Conservation (phyloP, 2,329 filamentous ascomycete species). For the Botrytis porri region DNA sequence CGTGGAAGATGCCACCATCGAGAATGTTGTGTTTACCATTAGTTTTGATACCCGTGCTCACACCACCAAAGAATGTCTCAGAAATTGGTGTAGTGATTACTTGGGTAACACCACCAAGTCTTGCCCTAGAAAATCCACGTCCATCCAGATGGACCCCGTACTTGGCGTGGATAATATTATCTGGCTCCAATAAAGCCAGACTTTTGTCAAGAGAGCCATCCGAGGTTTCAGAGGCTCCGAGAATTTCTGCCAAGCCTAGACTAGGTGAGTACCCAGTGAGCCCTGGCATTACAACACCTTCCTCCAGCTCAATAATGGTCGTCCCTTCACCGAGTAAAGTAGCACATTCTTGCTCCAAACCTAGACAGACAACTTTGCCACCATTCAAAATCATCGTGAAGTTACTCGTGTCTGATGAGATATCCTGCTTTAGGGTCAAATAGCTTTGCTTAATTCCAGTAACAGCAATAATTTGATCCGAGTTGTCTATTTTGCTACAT, state of each 20-base stretch:
- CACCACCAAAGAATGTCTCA: slow-evolving; percentile 40
- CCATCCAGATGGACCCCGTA: slow-evolving; percentile 44
- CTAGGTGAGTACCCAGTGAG: slow-evolving; percentile 48
- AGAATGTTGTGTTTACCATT: slow-evolving; percentile 39
- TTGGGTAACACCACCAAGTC: slow-evolving; percentile 45
- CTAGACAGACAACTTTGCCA: slow-evolving; percentile 44
- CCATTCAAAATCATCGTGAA: slow-evolving; percentile 43
- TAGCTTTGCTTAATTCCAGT: slow-evolving; percentile 42
- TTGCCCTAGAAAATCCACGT: slow-evolving; percentile 42
- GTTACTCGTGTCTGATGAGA: slow-evolving; percentile 24
- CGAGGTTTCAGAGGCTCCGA: slow-evolving; percentile 43
- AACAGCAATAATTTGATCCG: slow-evolving; percentile 38
- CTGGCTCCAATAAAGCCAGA: slow-evolving; percentile 32
- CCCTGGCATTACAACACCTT: slow-evolving; percentile 49
- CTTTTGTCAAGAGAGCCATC: slow-evolving; percentile 44
- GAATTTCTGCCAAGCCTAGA: slow-evolving; percentile 52
- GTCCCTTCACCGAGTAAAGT: slow-evolving; percentile 26
- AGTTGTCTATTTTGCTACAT: slow-evolving; percentile 21
- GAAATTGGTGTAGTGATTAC: slow-evolving; percentile 43
- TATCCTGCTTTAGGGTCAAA: slow-evolving; percentile 31
- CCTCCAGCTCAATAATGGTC: slow-evolving; percentile 40
- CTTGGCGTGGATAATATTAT: slow-evolving; percentile 41
- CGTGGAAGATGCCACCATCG: slow-evolving; percentile 44
- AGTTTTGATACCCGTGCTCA: slow-evolving; percentile 45
- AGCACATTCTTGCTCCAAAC: slow-evolving; percentile 36